phyloP scores from a whole-genome alignment of 2,329 filamentous ascomycete genomes.

The Trichoderma oligosporum region DNA sequence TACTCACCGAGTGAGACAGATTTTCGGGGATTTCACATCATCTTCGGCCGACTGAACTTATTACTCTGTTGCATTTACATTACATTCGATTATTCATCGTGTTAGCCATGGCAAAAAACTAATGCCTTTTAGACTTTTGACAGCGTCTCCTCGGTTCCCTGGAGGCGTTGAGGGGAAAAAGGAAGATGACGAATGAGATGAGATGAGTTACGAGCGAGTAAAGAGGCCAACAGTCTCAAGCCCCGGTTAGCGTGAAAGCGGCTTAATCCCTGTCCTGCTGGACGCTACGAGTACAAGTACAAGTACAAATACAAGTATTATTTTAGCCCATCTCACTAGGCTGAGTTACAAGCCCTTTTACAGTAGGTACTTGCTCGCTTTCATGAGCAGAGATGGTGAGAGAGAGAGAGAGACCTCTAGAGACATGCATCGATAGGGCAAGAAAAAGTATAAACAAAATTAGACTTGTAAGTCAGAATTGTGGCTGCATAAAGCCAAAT shows the following conservation, averaged over 20 bases:
- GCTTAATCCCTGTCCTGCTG: constrained; percentile 10
- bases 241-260: not conserved
- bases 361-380: not conserved
- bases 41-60: not conserved
- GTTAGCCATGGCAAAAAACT: not conserved
- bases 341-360: not conserved
- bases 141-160: constrained; percentile 12
- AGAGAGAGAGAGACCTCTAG: no score
- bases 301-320: no score
- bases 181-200: constrained; percentile 3
- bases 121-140: constrained; percentile 8
- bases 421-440: no score
- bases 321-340: constrained; percentile 3
- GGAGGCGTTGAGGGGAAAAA: constrained; percentile 9
- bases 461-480: not conserved
- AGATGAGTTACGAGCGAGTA: no score
- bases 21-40: not conserved
- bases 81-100: no score
- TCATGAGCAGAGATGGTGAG: not conserved
- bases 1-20: no score
- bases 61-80: no score
- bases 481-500: not conserved
- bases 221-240: no score
- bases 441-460: not conserved
- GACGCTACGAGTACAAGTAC: no score